phyloP scores from a whole-genome alignment of 306 rosid species.

The Malus fusca region DNA sequence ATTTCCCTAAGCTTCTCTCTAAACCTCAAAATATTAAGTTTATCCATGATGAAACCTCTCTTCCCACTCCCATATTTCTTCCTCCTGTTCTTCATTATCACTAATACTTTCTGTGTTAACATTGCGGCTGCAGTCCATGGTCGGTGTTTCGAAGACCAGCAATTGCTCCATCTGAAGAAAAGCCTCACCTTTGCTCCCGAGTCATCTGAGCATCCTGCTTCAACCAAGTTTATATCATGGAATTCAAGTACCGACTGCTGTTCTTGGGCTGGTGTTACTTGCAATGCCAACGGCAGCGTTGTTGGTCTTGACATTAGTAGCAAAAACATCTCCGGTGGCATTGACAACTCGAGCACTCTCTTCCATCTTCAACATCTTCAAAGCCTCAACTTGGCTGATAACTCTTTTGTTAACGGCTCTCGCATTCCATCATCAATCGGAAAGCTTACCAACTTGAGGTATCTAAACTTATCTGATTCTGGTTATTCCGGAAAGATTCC shows the following conservation, averaged over 20 bases:
- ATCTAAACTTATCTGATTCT: neutral
- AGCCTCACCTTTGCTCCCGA: no score
- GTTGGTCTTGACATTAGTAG: constrained; percentile 7
- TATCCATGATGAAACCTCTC: neutral
- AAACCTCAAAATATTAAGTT: no score
- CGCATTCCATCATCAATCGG: constrained; percentile 15
- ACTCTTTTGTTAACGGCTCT: neutral
- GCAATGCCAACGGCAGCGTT: neutral
- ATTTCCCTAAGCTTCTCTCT: no score
- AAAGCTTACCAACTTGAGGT: constrained; percentile 2
- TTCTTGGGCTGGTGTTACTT: neutral
- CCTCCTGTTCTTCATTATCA: neutral
- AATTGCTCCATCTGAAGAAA: no score
- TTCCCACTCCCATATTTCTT: neutral
- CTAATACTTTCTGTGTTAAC: no score
- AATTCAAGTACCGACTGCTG: neutral
- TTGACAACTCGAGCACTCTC: neutral
- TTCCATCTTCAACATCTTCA: neutral
- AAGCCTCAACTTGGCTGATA: constrained; percentile 6
- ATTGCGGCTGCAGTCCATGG: no score
- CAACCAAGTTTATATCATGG: neutral
- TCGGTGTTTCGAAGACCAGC: no score
- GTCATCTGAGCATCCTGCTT: neutral
- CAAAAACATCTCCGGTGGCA: neutral
- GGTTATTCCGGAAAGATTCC: no score